Evolutionary conservation across 805 yeast species (phyloP).

Genomic region (Saccharomycopsis guyanensis): DNA sequence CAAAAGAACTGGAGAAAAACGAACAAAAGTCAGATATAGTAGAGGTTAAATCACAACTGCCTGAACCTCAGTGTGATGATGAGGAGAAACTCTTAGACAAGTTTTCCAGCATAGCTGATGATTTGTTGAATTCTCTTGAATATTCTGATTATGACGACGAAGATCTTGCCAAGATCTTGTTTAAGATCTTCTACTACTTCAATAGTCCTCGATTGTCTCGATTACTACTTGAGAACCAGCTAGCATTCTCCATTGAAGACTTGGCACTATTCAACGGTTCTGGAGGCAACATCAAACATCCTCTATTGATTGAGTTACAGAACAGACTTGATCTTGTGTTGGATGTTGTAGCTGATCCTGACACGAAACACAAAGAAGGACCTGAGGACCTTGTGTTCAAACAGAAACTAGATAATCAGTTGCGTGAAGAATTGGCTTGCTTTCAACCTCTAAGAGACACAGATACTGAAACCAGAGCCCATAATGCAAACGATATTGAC

Average conservation of each 20-base stretch:
- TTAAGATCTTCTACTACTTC: conserved; percentile 44
- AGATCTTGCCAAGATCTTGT: conserved; percentile 40
- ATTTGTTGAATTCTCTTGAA: conserved; percentile 54
- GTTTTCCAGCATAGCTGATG: conserved; percentile 39
- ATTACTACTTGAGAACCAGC: conserved; percentile 50
- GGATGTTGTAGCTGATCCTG: conserved; percentile 10
- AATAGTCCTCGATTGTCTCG: conserved; percentile 44
- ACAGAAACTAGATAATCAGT: conserved; percentile 1
- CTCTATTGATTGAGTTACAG: conserved; percentile 22
- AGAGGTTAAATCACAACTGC: conserved; percentile 21
- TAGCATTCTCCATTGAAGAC: conserved; percentile 30
- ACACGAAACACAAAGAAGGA: neutral
- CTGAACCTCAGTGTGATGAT: conserved; percentile 7
- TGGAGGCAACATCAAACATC: conserved; percentile 27
- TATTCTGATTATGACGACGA: conserved; percentile 60
- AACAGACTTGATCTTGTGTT: conserved; percentile 13
- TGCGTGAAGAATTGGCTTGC: conserved; percentile 24
- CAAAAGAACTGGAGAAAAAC: conserved; percentile 19
- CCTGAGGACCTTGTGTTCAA: conserved; percentile 6
- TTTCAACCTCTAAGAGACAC: conserved; percentile 30
- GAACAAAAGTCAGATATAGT: conserved; percentile 26
- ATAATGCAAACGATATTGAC: conserved; percentile 22
- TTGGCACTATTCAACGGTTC: conserved; percentile 29
- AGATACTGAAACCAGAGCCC: conserved; percentile 25
- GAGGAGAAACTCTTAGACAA: conserved; percentile 27